phyloP scores from a whole-genome alignment of 495 filamentous ascomycete species.

The Trichoderma asperelloides region DNA sequence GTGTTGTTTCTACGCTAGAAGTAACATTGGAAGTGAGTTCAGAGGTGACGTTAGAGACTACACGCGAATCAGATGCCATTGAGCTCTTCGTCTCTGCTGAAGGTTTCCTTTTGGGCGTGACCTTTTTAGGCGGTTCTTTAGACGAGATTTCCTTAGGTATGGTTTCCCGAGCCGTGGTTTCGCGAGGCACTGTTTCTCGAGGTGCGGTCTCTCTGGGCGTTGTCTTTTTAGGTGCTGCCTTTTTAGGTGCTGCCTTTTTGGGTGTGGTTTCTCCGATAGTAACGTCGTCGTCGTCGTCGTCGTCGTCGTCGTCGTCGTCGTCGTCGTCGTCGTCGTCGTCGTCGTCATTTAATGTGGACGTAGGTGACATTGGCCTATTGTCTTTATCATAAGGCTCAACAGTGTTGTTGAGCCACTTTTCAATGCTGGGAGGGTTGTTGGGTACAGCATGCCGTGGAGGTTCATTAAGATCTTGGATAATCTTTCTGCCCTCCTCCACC shows the following conservation, averaged over 20 bases:
- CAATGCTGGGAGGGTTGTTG: constrained; percentile 53
- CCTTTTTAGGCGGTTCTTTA: not conserved
- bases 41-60: not conserved
- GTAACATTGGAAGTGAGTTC: not conserved
- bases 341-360: not conserved
- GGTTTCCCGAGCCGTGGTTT: not conserved
- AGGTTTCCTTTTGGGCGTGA: not conserved
- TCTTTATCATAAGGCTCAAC: constrained; percentile 54
- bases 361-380: not conserved
- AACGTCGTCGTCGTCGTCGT: not conserved
- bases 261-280: constrained; percentile 9
- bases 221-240: constrained; percentile 10
- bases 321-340: not conserved
- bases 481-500: constrained; percentile 44
- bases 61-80: not conserved
- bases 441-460: constrained; percentile 32
- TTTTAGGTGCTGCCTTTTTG: constrained; percentile 1
- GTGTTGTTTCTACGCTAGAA: constrained; percentile 8
- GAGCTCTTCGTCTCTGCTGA: not conserved
- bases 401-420: constrained; percentile 67
- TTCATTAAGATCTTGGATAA: constrained; percentile 43
- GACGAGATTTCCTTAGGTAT: not conserved
- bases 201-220: not conserved
- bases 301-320: not conserved
- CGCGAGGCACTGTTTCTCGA: not conserved